Evolutionary conservation across 2,329 filamentous ascomycete species (phyloP).

Genomic region (Pseudogymnoascus sp.): DNA sequence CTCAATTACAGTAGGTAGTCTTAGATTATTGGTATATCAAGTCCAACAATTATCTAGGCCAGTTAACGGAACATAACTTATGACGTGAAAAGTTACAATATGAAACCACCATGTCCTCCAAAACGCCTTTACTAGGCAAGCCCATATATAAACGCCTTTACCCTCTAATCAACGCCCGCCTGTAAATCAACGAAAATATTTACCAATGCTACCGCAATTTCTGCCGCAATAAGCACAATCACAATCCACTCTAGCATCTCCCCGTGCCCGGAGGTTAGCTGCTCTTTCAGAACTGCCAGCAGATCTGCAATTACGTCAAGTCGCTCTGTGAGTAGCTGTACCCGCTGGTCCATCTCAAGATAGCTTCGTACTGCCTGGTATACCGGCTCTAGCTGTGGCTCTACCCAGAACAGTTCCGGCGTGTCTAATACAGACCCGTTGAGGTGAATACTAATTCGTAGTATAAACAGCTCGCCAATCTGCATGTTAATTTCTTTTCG

Average conservation of each 20-base stretch:
- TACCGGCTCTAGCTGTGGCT: slow-evolving; percentile 91
- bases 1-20: no score
- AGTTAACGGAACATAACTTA: not conserved
- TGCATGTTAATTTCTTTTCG: slow-evolving; percentile 97
- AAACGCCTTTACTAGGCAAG: not conserved
- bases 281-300: slow-evolving; percentile 87
- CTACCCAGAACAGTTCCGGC: slow-evolving; percentile 96
- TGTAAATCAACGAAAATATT: slow-evolving; percentile 95
- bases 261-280: slow-evolving; percentile 86
- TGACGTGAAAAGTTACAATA: not conserved
- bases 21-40: no score
- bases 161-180: slow-evolving; percentile 48
- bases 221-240: slow-evolving; percentile 89
- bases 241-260: slow-evolving; percentile 90
- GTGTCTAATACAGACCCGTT: slow-evolving; percentile 95
- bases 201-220: slow-evolving; percentile 84
- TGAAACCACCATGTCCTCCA: not conserved
- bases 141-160: not conserved
- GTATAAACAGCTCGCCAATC: slow-evolving; percentile 94
- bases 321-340: slow-evolving; percentile 79
- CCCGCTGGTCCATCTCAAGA: slow-evolving; percentile 95
- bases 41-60: not conserved
- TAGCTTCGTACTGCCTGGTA: slow-evolving; percentile 95
- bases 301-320: slow-evolving; percentile 90
- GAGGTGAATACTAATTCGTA: slow-evolving; percentile 95